Conservation (phyloP, 768 basidiomycete species). For the Cystofilobasidium ferigula region DNA sequence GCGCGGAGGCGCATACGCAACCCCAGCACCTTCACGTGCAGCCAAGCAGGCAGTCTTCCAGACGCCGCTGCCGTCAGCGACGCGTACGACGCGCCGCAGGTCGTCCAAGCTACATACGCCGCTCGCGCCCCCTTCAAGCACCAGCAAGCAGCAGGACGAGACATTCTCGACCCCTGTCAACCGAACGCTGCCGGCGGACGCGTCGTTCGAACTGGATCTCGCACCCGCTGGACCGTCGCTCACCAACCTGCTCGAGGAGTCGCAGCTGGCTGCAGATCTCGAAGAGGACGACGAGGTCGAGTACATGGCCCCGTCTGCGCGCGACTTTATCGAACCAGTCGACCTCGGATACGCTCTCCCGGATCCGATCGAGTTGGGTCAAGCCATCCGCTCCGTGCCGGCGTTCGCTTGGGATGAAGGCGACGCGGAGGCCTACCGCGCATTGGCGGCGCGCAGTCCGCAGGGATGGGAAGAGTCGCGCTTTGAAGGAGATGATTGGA, state of each 20-base stretch:
- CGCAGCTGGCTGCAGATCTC: not conserved
- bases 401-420: not conserved
- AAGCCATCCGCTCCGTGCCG: not conserved
- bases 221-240: not conserved
- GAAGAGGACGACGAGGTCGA: not conserved
- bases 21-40: not conserved
- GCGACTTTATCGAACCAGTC: not conserved
- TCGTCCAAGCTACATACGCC: conserved; percentile 2
- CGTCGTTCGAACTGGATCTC: not conserved
- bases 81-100: not conserved
- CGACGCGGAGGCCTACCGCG: not conserved
- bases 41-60: not conserved
- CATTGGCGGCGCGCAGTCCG: not conserved
- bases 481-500: not conserved
- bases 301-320: not conserved
- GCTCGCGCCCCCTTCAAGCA: not conserved
- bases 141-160: not conserved
- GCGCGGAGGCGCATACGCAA: not conserved
- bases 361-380: not conserved
- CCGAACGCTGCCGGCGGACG: not conserved
- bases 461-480: not conserved
- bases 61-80: conserved; percentile 3
- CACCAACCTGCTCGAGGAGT: not conserved
- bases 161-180: not conserved
- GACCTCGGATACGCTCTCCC: not conserved